Percentiles rank a stretch among this genome's conserved stretches.
phyloP scores from a whole-genome alignment of 495 filamentous ascomycete genomes.

The Physcia stellaris region DNA sequence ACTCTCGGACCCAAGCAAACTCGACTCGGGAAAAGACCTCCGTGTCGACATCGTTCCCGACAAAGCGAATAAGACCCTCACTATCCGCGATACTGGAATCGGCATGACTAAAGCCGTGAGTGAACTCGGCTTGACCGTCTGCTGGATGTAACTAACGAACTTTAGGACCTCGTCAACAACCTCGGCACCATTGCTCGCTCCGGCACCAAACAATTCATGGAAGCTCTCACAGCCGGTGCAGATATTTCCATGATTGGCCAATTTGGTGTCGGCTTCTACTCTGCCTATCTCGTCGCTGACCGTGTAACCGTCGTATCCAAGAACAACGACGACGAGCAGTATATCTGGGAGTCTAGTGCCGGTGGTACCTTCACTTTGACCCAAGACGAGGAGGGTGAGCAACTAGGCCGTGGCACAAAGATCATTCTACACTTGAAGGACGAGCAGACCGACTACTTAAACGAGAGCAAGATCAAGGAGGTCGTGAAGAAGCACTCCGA shows the following conservation, averaged over 20 bases:
- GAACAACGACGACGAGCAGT: conserved; percentile 99
- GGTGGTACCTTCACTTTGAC: conserved; percentile 94
- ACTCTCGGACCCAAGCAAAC: conserved; percentile 90
- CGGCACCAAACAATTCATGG: conserved; percentile 99
- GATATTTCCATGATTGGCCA: conserved; percentile 99
- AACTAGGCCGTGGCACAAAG: conserved; percentile 87
- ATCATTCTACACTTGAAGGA: conserved; percentile 98
- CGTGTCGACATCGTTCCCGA: conserved; percentile 96
- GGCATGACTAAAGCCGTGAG: conserved; percentile 99
- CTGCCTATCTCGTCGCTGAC: conserved; percentile 97
- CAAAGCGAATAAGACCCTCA: conserved; percentile 93
- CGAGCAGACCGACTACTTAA: conserved; percentile 95
- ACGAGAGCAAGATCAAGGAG: conserved; percentile 99
- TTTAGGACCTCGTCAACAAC: conserved; percentile 95
- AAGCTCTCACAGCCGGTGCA: conserved; percentile 93
- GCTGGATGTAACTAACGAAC: conserved; percentile 13
- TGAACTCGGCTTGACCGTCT: conserved; percentile 16
- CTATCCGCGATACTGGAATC: conserved; percentile 93
- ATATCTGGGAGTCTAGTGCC: conserved; percentile 96
- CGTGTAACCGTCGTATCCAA: conserved; percentile 89
- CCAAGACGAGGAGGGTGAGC: conserved; percentile 81
- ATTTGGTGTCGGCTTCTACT: conserved; percentile 99
- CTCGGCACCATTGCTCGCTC: conserved; percentile 98
- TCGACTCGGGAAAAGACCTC: conserved; percentile 92
- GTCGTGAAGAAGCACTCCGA: conserved; percentile 99